Percentiles rank a stretch among this genome's conserved stretches.
Conservation (phyloP, 345 rosid genomes). For the Citrus glauca region DNA sequence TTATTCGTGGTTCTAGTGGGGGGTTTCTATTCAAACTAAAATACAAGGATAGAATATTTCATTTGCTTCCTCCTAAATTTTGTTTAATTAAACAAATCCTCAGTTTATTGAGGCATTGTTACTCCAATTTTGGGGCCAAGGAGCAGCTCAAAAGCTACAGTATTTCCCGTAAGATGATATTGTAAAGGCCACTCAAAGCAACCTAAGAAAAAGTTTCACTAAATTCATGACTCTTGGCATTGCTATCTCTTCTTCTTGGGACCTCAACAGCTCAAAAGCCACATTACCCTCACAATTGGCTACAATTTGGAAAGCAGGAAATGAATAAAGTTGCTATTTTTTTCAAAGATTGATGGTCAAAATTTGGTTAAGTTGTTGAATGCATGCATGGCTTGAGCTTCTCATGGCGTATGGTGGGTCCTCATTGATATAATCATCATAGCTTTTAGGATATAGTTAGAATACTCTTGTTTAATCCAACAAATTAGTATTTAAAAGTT, state of each 20-base stretch:
- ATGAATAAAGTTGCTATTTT: constrained; percentile 7
- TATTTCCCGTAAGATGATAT: not conserved
- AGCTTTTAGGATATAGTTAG: not conserved
- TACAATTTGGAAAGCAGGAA: not conserved
- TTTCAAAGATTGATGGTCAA: constrained; percentile 1
- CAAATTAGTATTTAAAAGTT: not conserved
- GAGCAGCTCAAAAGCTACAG: constrained; percentile 33
- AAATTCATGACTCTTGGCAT: not conserved
- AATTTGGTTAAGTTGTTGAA: not conserved
- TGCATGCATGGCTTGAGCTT: constrained; percentile 17
- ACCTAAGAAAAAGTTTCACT: constrained; percentile 4
- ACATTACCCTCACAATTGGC: constrained; percentile 6
- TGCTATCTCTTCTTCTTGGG: constrained; percentile 1
- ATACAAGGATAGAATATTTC: not conserved
- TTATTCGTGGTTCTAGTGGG: not conserved
- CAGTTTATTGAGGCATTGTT: not conserved
- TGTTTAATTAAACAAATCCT: not conserved
- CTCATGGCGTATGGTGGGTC: not conserved
- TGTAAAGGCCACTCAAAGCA: not conserved
- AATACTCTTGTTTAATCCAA: not conserved
- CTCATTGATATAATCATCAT: not conserved
- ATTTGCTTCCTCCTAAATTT: not conserved
- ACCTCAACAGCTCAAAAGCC: constrained; percentile 31
- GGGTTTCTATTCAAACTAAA: too few relatives aligned
- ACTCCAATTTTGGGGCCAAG: constrained; percentile 6